Evolutionary conservation across 2,329 filamentous ascomycete species (phyloP), one percentile per base, ranked within the genome.

Genomic region (Tolypocladium nubicola): DNA sequence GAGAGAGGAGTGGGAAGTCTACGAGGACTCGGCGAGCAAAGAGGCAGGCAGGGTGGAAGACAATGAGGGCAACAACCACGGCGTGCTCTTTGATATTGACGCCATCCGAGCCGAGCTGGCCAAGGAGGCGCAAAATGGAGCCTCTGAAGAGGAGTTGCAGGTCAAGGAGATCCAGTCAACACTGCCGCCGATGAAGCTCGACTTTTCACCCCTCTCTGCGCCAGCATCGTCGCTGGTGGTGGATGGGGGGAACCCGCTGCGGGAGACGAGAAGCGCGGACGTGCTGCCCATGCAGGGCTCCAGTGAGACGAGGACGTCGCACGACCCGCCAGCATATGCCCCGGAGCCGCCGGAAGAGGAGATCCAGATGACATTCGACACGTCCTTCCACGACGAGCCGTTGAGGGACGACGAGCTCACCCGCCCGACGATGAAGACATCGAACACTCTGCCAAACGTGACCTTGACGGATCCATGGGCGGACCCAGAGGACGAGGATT

Each of bases 1-100:
- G 67, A 92, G 91, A 73, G 90, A 91, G 67, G 88, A 89, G 56
- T 97, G 93, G 93, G 93, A 97, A 71, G 90, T 90, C 10, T 97
- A 97, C 69, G 88, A 97, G 68, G 89, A 95, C 60, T 75, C 74
- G 21, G 71, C 70, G 7, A 62, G 61, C 50, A 82, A 82, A 66
- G 67, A 61, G 1, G 64, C 63, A 19, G 60, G 52, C 47, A 63
- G 68, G 47, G 63, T 45, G 57, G 78, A 78, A 19, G 77, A 76
- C 39, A 61, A 62, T 59, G 72, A 76, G 10, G 75, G 76, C 6
- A 79, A 71, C 58, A 85, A 83, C 64, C 75, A 76, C 47, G 82
- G 82, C 39, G 87, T 97, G 10, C 79, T 99, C 52, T 99, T 99
- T 66, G 94, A 99, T 66, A 84, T 99, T 52, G 94, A 99, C 65